These are phyloP conservation scores for Linum usitatissimum DNA, from an alignment of 345 rosid species.

Conservation along the genomic window DNA sequence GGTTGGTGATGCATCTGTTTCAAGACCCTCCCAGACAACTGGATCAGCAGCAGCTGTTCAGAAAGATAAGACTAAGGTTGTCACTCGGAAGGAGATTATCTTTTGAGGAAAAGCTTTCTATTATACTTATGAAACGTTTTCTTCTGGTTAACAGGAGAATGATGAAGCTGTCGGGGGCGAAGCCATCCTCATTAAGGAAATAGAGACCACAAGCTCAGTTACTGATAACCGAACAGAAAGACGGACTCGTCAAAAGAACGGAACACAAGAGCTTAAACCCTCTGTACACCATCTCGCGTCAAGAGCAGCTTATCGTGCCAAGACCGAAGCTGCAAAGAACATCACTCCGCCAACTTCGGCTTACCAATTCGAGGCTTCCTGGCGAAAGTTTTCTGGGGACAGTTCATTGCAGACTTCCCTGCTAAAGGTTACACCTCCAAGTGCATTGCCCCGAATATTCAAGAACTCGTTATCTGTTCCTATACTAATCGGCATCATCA, in stretches of 20 bases:
- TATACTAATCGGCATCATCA: conserved; percentile 54
- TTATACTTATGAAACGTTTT: no score
- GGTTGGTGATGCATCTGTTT: conserved; percentile 29
- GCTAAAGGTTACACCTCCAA: conserved; percentile 69
- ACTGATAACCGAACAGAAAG: conserved; percentile 21
- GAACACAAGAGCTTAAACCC: conserved; percentile 37
- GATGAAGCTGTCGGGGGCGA: conserved; percentile 11
- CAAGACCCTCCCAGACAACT: conserved; percentile 19
- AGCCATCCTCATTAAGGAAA: conserved; percentile 14
- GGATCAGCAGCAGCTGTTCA: conserved; percentile 29
- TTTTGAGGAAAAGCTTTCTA: background rate
- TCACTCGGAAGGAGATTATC: background rate
- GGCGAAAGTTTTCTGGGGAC: conserved; percentile 72
- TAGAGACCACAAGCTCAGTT: conserved; percentile 24
- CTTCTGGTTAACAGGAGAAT: conserved; percentile 20
- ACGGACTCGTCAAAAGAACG: conserved; percentile 30
- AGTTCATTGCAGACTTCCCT: conserved; percentile 42
- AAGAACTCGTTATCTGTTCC: conserved; percentile 68
- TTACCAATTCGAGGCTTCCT: conserved; percentile 70
- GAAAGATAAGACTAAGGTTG: conserved; percentile 40
- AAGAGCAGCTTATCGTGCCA: conserved; percentile 67
- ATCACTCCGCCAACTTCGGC: conserved; percentile 66
- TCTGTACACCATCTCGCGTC: conserved; percentile 80
- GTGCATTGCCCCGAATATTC: conserved; percentile 64
- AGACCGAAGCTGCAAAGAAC: conserved; percentile 62